Percentiles rank a stretch among this genome's conserved stretches.
Conservation (phyloP, 2,329 filamentous ascomycete genomes). For the Trichoderma asperellum region DNA sequence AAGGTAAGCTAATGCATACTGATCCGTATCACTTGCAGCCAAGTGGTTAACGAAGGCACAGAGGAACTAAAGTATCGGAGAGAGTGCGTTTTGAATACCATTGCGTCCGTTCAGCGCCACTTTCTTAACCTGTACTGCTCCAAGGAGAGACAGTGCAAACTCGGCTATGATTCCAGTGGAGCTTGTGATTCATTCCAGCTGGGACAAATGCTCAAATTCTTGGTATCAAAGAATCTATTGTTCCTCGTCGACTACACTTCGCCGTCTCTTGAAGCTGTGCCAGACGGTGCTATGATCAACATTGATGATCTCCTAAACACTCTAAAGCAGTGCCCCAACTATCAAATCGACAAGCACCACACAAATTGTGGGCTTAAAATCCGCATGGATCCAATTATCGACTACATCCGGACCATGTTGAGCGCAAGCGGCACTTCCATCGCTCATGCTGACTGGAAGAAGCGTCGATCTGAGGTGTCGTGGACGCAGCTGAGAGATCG, state of each 20-base stretch:
- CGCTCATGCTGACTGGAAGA: conserved; percentile 52
- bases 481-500: conserved; percentile 43
- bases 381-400: conserved; percentile 66
- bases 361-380: conserved; percentile 72
- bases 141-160: conserved; percentile 68
- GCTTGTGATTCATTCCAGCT: conserved; percentile 80
- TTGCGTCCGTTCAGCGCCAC: conserved; percentile 70
- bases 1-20: conserved; percentile 51
- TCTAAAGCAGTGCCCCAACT: conserved; percentile 68
- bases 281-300: conserved; percentile 60
- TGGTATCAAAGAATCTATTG: conserved; percentile 63
- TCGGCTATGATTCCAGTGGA: conserved; percentile 72
- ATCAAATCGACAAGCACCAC: conserved; percentile 76
- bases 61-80: conserved; percentile 70
- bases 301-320: conserved; percentile 62
- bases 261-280: conserved; percentile 49
- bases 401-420: conserved; percentile 64
- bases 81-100: conserved; percentile 67
- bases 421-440: conserved; percentile 52
- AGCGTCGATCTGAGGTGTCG: conserved; percentile 43
- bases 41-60: conserved; percentile 36
- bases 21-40: neutral
- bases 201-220: conserved; percentile 75
- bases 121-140: conserved; percentile 71
- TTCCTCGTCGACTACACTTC: conserved; percentile 62